Conservation (phyloP, 148 eudicot genomes). For the Chenopodium berlandieri region DNA sequence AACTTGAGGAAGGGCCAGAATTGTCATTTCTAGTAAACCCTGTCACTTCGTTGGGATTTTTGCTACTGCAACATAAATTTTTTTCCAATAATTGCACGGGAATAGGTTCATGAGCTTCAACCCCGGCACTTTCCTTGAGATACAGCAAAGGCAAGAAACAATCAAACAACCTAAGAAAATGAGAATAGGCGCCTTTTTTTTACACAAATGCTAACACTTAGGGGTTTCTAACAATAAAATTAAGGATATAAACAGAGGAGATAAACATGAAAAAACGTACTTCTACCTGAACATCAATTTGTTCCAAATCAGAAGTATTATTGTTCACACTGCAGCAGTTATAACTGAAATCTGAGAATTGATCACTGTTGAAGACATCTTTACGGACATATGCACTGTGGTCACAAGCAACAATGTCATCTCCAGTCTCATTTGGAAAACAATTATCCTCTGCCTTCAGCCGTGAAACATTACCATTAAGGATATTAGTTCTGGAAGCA, state of each 20-base stretch:
- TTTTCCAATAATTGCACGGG: constrained; percentile 19
- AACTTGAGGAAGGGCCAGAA: constrained; percentile 41
- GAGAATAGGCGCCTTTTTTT: not conserved
- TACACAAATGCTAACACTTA: not conserved
- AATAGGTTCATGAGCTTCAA: constrained; percentile 26
- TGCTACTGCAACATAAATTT: constrained; percentile 14
- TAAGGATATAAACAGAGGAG: not conserved
- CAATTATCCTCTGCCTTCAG: constrained; percentile 33
- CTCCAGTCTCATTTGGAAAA: constrained; percentile 18
- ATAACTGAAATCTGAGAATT: constrained; percentile 34
- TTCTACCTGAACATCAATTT: constrained; percentile 4
- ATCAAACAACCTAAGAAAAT: not conserved
- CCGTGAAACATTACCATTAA: constrained; percentile 17
- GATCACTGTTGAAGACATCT: constrained; percentile 35
- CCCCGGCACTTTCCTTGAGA: constrained; percentile 31
- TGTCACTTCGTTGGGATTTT: constrained; percentile 22
- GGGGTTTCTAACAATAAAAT: not conserved
- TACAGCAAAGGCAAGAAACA: not conserved
- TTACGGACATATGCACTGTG: constrained; percentile 16
- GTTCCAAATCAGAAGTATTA: constrained; percentile 15
- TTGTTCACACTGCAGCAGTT: constrained; percentile 23
- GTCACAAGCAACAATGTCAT: constrained; percentile 30
- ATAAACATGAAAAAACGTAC: constrained; percentile 4
- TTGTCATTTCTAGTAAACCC: constrained; percentile 27
- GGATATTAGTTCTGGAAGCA: constrained; percentile 32